phyloP scores from a whole-genome alignment of 768 basidiomycete species.

The Coprinopsis sp. region DNA sequence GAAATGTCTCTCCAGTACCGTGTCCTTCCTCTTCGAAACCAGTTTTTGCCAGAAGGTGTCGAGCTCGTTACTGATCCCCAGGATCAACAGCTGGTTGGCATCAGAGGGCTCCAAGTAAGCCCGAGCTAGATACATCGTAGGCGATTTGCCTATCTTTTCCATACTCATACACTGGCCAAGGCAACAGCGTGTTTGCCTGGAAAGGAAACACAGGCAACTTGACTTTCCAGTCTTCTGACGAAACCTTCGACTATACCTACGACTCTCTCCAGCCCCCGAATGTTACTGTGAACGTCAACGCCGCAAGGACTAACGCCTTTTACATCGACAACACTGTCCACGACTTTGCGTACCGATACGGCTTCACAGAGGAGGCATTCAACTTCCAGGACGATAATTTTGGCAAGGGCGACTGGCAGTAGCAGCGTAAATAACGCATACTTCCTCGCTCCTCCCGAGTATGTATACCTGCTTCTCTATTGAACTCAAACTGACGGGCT shows the following conservation, averaged over 20 bases:
- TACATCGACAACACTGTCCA: conserved; percentile 54
- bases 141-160: neutral
- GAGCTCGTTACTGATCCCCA: conserved; percentile 43
- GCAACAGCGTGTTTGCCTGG: conserved; percentile 29
- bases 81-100: conserved; percentile 53
- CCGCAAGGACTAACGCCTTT: conserved; percentile 47
- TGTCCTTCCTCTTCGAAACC: conserved; percentile 44
- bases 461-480: neutral
- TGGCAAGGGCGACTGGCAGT: conserved; percentile 45
- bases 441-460: conserved; percentile 40
- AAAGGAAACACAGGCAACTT: conserved; percentile 19
- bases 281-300: conserved; percentile 38
- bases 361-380: conserved; percentile 48
- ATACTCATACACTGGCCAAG: conserved; percentile 5
- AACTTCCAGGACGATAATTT: conserved; percentile 56
- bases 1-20: conserved; percentile 27
- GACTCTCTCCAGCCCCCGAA: conserved; percentile 28
- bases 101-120: neutral
- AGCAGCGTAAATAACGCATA: conserved; percentile 51
- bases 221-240: conserved; percentile 31
- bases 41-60: conserved; percentile 45
- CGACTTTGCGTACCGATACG: conserved; percentile 33
- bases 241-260: conserved; percentile 32
- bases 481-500: neutral
- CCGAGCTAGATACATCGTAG: neutral